phyloP scores from a whole-genome alignment of 2,329 filamentous ascomycete genomes.

The Alternaria sp. region DNA sequence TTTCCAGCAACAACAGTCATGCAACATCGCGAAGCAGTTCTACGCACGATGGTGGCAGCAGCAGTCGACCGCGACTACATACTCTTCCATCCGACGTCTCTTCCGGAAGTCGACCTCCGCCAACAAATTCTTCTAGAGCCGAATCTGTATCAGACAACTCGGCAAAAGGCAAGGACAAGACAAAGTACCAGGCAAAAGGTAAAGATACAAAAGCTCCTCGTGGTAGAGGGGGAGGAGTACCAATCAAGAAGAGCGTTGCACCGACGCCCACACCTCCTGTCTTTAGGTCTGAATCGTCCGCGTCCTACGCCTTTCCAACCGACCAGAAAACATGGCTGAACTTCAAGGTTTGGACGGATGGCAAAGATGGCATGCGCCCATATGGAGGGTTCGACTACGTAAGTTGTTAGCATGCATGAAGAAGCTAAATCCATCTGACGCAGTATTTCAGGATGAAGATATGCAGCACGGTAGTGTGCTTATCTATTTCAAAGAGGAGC shows the following conservation, averaged over 20 bases:
- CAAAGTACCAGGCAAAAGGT: slow-evolving; percentile 47
- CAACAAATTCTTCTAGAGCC: slow-evolving; percentile 33
- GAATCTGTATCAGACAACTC: slow-evolving; percentile 39
- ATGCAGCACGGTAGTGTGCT: slow-evolving; percentile 50
- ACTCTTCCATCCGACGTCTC: slow-evolving; percentile 37
- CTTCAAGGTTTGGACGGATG: slow-evolving; percentile 49
- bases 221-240: slow-evolving; percentile 51
- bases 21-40: slow-evolving; percentile 42
- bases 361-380: slow-evolving; percentile 38
- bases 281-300: slow-evolving; percentile 38
- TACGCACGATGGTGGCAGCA: slow-evolving; percentile 29
- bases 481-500: slow-evolving; percentile 53
- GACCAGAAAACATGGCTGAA: slow-evolving; percentile 45
- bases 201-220: slow-evolving; percentile 50
- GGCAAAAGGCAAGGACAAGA: slow-evolving; percentile 42
- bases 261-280: slow-evolving; percentile 22
- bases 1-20: slow-evolving; percentile 40
- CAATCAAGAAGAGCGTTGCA: slow-evolving; percentile 38
- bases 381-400: slow-evolving; percentile 51
- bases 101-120: slow-evolving; percentile 21
- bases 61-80: slow-evolving; percentile 26
- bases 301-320: slow-evolving; percentile 25
- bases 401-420: slow-evolving; percentile 15
- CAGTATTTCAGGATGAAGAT: slow-evolving; percentile 44
- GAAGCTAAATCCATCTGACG: background rate